Conservation (phyloP, 192 early-diverging fungal genomes). For the Geranomyces michiganensis region DNA sequence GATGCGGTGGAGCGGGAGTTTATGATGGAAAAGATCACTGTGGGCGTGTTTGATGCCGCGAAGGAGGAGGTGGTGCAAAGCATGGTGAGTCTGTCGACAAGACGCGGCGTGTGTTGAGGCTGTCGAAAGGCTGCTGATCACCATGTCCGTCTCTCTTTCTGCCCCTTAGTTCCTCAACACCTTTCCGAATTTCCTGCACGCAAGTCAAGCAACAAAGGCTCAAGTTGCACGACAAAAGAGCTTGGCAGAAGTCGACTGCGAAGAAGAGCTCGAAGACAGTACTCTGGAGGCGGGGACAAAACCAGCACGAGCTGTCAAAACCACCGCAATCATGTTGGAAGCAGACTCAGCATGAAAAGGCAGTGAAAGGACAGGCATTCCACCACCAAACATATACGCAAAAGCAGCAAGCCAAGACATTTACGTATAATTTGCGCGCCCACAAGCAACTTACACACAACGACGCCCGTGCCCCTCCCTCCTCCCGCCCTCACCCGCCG, state of each 20-base stretch:
- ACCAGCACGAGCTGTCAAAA: not conserved
- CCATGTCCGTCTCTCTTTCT: not conserved
- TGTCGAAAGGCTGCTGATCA: not conserved
- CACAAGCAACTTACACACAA: no score
- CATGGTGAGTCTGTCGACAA: slow-evolving; percentile 16
- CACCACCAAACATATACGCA: no score
- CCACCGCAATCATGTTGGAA: no score
- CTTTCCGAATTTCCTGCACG: slow-evolving; percentile 23
- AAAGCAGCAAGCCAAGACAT: no score
- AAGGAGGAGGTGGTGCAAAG: slow-evolving; percentile 33
- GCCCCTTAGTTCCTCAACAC: slow-evolving; percentile 23
- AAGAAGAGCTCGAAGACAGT: not conserved
- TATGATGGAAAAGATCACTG: slow-evolving; percentile 6
- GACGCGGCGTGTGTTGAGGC: not conserved
- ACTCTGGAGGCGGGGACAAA: not conserved
- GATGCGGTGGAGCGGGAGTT: not conserved
- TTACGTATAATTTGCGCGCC: no score
- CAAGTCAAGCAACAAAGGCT: slow-evolving; percentile 4
- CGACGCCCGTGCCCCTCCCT: no score
- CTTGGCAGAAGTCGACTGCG: not conserved
- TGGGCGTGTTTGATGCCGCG: slow-evolving; percentile 25
- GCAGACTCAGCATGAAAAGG: no score
- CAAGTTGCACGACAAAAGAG: not conserved
- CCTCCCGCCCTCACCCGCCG: no score
- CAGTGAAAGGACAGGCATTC: no score